These are phyloP conservation scores for Gentiana straminea DNA, from an alignment of 257 asterid genomes.

Conservation along the genomic window DNA sequence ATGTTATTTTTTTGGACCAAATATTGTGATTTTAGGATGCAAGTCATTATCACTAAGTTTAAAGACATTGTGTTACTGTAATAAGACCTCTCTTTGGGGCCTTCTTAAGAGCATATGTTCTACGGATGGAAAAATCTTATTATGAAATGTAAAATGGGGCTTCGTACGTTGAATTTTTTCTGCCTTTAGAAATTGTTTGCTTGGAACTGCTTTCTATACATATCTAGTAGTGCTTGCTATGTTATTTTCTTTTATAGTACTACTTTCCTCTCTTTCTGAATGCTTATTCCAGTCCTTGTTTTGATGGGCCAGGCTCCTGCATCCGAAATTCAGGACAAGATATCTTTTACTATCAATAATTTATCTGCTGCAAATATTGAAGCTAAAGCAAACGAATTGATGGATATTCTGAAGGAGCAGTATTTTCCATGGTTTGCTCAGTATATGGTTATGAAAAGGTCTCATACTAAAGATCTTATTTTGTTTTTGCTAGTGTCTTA, in stretches of 20 bases:
- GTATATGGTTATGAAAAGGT: slow-evolving; percentile 99
- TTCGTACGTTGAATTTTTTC: no score
- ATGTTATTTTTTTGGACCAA: no score
- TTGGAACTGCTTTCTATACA: no score
- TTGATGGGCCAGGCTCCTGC: slow-evolving; percentile 68
- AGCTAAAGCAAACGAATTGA: slow-evolving; percentile 81
- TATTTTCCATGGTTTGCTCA: slow-evolving; percentile 96
- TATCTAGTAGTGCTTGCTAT: no score
- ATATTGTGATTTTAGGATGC: no score
- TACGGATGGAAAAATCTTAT: no score
- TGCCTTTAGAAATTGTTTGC: no score
- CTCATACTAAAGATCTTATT: slow-evolving; percentile 1
- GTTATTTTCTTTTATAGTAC: neutral
- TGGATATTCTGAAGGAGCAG: slow-evolving; percentile 61
- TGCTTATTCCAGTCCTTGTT: neutral
- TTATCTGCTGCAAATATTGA: slow-evolving; percentile 76
- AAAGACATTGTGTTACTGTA: no score
- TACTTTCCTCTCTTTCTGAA: neutral
- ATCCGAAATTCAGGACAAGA: slow-evolving; percentile 86
- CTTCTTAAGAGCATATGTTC: no score
- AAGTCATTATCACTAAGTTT: no score
- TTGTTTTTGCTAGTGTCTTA: neutral
- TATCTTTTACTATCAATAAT: slow-evolving; percentile 78
- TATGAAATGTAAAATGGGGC: no score
- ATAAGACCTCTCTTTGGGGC: no score